These are phyloP conservation scores for Raphanus raphanistrum DNA, from an alignment of 345 rosid genomes.

Conservation along the genomic window DNA sequence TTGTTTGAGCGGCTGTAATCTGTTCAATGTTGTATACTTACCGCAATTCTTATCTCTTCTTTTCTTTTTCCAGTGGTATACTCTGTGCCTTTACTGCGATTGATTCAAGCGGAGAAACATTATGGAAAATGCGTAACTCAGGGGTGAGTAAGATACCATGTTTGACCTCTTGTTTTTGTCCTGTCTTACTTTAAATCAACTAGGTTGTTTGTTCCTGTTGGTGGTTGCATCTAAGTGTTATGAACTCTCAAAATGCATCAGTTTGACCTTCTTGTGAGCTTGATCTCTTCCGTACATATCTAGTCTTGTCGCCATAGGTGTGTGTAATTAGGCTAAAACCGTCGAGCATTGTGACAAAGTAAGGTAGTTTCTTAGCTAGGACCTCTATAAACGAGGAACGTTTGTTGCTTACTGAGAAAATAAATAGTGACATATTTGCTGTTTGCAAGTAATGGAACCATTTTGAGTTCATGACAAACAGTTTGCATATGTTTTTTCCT, in stretches of 20 bases:
- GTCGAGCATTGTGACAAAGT: neutral
- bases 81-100: slow-evolving; percentile 26
- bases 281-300: neutral
- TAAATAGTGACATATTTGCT: neutral
- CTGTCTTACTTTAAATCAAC: neutral
- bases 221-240: neutral
- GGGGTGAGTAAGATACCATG: slow-evolving; percentile 28
- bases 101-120: slow-evolving; percentile 37
- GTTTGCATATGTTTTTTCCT: neutral
- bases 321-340: slow-evolving; percentile 1
- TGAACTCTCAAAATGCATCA: neutral
- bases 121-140: slow-evolving; percentile 39
- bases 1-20: neutral
- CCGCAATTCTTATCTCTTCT: neutral
- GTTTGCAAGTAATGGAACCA: neutral
- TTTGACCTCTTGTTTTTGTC: neutral
- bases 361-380: neutral
- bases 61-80: slow-evolving; percentile 19
- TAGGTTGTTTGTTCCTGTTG: neutral
- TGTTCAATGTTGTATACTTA: slow-evolving; percentile 3
- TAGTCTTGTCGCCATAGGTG: slow-evolving; percentile 5
- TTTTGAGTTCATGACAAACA: neutral
- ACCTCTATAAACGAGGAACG: neutral
- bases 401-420: neutral
- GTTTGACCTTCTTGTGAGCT: neutral